Conservation (phyloP, 73 alveolate species). For the Paramecium caudatum region DNA sequence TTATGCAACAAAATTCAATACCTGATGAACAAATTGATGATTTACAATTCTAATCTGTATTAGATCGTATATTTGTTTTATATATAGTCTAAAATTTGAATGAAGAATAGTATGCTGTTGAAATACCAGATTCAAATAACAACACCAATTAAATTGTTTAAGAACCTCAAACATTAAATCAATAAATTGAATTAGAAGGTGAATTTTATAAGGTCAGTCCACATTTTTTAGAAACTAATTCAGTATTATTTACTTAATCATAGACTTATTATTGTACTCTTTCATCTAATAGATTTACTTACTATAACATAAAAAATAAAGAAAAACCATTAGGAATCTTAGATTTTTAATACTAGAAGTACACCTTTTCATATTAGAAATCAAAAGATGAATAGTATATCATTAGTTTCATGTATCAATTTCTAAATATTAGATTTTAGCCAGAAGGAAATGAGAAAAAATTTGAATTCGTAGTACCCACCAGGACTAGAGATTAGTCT, state of each 20-base stretch:
- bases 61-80: neutral
- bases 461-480: slow-evolving; percentile 36
- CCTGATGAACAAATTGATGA: neutral
- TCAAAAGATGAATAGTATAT: neutral
- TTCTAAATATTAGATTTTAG: slow-evolving; percentile 31
- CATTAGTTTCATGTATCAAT: neutral
- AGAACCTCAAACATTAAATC: neutral
- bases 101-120: neutral
- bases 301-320: slow-evolving; percentile 30
- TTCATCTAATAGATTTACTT: neutral
- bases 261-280: slow-evolving; percentile 68
- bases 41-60: slow-evolving; percentile 37
- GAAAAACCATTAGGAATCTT: slow-evolving; percentile 49
- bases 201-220: slow-evolving; percentile 65
- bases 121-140: slow-evolving; percentile 8
- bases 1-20: slow-evolving; percentile 19
- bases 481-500: neutral
- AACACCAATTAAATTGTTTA: neutral
- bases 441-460: slow-evolving; percentile 37
- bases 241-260: neutral
- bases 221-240: slow-evolving; percentile 57
- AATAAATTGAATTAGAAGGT: neutral
- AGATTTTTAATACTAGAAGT: slow-evolving; percentile 41
- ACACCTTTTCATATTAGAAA: neutral
- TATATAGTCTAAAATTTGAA: neutral